phyloP scores from a whole-genome alignment of 2,329 filamentous ascomycete species.

The Dryadomyces quercus-mongolicae region DNA sequence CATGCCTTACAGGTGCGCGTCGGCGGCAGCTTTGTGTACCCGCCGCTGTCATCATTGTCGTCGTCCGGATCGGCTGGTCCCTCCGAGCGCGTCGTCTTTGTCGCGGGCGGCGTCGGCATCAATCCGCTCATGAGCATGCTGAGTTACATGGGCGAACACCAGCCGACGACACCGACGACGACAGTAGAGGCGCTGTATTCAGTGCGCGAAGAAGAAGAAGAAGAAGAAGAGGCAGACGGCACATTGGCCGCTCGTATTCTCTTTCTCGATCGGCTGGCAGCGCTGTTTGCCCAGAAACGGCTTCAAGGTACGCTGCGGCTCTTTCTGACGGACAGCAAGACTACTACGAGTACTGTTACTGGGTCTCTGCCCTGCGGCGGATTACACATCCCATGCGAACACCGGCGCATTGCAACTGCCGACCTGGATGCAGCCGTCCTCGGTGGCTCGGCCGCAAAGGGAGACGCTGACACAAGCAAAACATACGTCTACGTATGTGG shows the following conservation, averaged over 20 bases:
- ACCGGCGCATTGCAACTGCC: constrained; percentile 27
- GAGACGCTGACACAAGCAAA: neutral
- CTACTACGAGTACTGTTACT: neutral
- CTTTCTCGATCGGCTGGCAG: constrained; percentile 36
- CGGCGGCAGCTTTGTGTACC: constrained; percentile 73
- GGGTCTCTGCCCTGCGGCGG: constrained; percentile 12
- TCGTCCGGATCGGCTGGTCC: constrained; percentile 24
- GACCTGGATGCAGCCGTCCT: constrained; percentile 31
- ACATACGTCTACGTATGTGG: constrained; percentile 52
- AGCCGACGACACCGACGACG: neutral
- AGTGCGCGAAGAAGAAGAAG: constrained; percentile 22
- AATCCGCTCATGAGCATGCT: constrained; percentile 72
- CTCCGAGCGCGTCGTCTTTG: constrained; percentile 47
- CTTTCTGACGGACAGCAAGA: constrained; percentile 26
- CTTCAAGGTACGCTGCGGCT: constrained; percentile 30
- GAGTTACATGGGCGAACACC: constrained; percentile 39
- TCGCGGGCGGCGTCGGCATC: constrained; percentile 73
- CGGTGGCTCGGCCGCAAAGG: neutral
- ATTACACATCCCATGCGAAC: constrained; percentile 17
- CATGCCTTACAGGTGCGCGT: constrained; percentile 53
- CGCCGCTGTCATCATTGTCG: constrained; percentile 33
- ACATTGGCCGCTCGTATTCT: constrained; percentile 22
- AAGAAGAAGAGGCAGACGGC: neutral
- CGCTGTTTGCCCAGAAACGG: constrained; percentile 24
- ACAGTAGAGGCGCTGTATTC: constrained; percentile 52